Base-by-base conservation (phyloP, 495 filamentous ascomycete species). In the Aspergillus incahuasiensis region DNA sequence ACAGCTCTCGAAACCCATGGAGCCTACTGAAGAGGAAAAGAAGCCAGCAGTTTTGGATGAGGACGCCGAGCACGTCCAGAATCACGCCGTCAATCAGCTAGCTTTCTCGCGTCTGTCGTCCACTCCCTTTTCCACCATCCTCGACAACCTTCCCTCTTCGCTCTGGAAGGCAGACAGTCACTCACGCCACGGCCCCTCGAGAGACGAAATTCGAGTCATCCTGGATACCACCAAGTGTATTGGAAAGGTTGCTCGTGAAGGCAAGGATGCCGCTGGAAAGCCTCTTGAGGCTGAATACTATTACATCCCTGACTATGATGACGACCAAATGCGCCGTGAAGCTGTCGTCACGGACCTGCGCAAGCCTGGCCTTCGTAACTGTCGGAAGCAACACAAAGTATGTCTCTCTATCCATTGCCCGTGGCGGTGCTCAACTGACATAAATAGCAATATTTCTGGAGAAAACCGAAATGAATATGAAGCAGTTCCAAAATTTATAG, bases 311-410 rank as follows among this genome's bases (percentile, higher is more conserved):
- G 94, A 98, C 67, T 79, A 83, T 65, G 94, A 98, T 67, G 76
- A 75, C 1, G 89, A 98, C 60, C 78, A 82, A n/a, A 82, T 83
- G 62, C 80, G 94, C 44, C 82, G 89, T 48, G 79, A 89, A 55
- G 83, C 90, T n/a, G 90, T 96, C 35, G 90, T 90, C 8, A 83
- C 90, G 60, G 87, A 90, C 51, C 73, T 96, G 63, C 77, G 91
- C 45, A 95, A 94, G 67, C 90, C 92, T 6, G 90, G 91, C 48
- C 70, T 98, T 60, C 81, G 94, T 52, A 86, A 83, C 67, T 96
- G 92, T 63, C 79, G 94, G 57, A 96, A 95, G 73, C 87, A 90
- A 64, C 94, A 98, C 72, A 98, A 98, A 89, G 94, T 98, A 75
- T 65, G 77, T 72, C 57, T 50, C 38, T 32, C 52, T 3, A 11